Percentiles rank a stretch among this genome's conserved stretches.
Conservation (phyloP, 306 rosid genomes). For the Quercus cerris region DNA sequence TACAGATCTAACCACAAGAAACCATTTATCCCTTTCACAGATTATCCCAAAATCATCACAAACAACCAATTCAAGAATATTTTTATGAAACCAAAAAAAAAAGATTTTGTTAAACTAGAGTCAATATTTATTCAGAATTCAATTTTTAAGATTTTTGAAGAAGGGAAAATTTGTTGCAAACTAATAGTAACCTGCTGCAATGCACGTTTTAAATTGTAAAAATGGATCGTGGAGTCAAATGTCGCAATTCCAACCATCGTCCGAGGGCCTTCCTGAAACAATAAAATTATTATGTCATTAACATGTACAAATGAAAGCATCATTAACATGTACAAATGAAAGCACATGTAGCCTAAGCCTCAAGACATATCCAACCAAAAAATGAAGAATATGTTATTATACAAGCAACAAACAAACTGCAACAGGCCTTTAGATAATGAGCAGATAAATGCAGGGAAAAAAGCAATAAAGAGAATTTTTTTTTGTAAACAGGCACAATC, state of each 20-base stretch:
- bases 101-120: neutral
- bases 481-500: neutral
- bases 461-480: neutral
- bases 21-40: neutral
- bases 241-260: slow-evolving; percentile 92
- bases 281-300: slow-evolving; percentile 2
- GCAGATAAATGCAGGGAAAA: neutral
- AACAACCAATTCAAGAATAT: neutral
- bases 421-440: too few relatives aligned
- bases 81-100: neutral
- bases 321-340: neutral
- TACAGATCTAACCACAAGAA: neutral
- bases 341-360: neutral
- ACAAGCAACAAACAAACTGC: neutral
- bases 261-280: slow-evolving; percentile 86
- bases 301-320: too few relatives aligned
- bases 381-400: neutral
- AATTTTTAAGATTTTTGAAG: neutral
- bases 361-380: neutral
- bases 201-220: slow-evolving; percentile 91
- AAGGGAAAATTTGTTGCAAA: neutral
- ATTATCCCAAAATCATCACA: neutral
- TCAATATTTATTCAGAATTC: neutral
- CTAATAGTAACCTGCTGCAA: slow-evolving; percentile 72
- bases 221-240: slow-evolving; percentile 93